Evolutionary conservation across 169 alveolate species (phyloP), one percentile per base, ranked within the genome.

Genomic region (Eimeria nieschulzi): DNA sequence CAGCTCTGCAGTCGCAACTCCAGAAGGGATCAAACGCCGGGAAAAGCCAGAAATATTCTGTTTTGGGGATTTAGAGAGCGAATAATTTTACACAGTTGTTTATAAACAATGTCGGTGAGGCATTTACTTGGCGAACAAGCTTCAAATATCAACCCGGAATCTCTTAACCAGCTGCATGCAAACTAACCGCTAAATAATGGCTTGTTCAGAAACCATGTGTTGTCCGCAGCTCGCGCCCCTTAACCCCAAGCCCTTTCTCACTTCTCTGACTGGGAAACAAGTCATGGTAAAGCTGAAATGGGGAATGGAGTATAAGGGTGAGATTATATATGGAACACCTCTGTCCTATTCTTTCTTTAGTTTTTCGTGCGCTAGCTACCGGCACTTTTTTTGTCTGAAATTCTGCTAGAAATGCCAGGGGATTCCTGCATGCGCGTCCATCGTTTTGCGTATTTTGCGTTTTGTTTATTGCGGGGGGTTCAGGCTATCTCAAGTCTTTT

Each of bases 291-390:
- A 97, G 94, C 96, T 98, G 53, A 97, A 97, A 95, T 97, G 99
- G 99, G 99, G 99, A 15, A 97, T 98, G 97, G 98, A 97, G 82
- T 98, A 98, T 93, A 98, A 97, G 92, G 99, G 99, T 85, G 80
- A 90, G 91, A 17, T 13, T 6, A 54, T n/a, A 53, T 6, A 39
- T 59, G 25, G 53, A 12, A 87, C 39, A 75, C 26, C 0, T 5
- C 75, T 39, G 23, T 9, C 51, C 12, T 83, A 0, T 26, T 51
- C 9, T 80, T 53, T 76, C 33, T 85, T 54, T 26, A 56, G 71
- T n/a, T 64, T 84, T 21, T 76, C 12, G 13, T 54, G 9, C 17
- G 23, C 12, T 56, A 5, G 9, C n/a, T 23, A 56, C 86, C 21
- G 12, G 9, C 0, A 59, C 25, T 5, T 0, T 25, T 53, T 53